Percentiles rank a stretch among this genome's conserved stretches.
These are phyloP conservation scores for Cordyceps fumosorosea DNA, from an alignment of 2,329 filamentous ascomycete genomes.

Conservation along the genomic window DNA sequence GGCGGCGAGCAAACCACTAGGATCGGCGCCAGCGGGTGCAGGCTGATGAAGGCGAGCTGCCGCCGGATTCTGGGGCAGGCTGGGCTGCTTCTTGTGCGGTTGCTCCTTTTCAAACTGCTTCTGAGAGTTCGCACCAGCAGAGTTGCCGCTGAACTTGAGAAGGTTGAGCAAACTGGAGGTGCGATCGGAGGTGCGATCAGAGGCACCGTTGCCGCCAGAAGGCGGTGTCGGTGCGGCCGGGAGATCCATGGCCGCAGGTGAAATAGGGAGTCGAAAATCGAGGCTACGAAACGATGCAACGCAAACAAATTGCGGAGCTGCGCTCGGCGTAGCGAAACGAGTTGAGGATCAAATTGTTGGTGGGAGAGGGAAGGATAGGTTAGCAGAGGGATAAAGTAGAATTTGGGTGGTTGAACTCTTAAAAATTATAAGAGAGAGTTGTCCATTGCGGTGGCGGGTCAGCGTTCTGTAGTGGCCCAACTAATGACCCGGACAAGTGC, in stretches of 20 bases:
- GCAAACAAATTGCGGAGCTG: conserved; percentile 13
- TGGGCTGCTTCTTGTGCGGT: conserved; percentile 16
- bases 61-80: conserved; percentile 18
- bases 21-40: conserved; percentile 49
- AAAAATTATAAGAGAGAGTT: conserved; percentile 9
- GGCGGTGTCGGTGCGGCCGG: conserved; percentile 47
- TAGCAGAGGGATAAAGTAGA: conserved; percentile 8
- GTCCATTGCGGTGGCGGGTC: conserved; percentile 10
- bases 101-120: conserved; percentile 11
- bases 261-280: background rate
- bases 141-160: conserved; percentile 50
- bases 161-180: conserved; percentile 53
- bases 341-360: background rate
- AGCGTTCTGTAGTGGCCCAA: background rate
- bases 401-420: conserved; percentile 6
- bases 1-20: conserved; percentile 51
- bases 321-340: conserved; percentile 10
- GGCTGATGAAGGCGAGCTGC: conserved; percentile 47
- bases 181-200: conserved; percentile 47
- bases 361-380: background rate
- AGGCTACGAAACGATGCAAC: conserved; percentile 11
- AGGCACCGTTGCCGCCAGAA: conserved; percentile 27
- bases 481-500: background rate
- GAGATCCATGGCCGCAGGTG: conserved; percentile 29
- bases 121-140: conserved; percentile 23